Evolutionary conservation across 805 yeast genomes (phyloP), one percentile per base, ranked within the genome.

Genomic region (Kazachstania taianensis): DNA sequence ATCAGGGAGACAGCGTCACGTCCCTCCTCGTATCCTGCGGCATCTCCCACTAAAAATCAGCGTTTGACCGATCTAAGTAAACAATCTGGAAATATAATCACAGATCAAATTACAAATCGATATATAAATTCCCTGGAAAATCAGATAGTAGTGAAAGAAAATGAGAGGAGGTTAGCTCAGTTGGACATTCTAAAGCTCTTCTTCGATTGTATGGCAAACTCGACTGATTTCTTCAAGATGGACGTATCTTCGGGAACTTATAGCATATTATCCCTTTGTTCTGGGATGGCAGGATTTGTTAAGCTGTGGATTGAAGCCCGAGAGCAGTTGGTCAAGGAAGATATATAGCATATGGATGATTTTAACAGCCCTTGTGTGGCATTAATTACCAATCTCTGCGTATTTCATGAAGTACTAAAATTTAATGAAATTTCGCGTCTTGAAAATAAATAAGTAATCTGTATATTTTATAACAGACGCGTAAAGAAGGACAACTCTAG

Each of bases 171-270:
- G 10, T 41, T 63, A 12, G 52, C 65, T 2, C 42, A 61, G 20
- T 41, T 70, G 12, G 75, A 72, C 42, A 29, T 72, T 1, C 41
- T 57, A 2, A 65, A 69, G 44, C 48, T 69, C 9, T 16, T 56
- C 1, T 71, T 68, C 36, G 79, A 73, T 50, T 61, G 69, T 28
- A 46, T 59, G 8, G 73, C 69, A 38, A 74, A 70, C 48, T 49
- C 72, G 1, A 61, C 69, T 2, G 69, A 62, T 38, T 63, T 72
- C 9, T 70, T 70, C 41, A 49, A 62, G 16, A 34, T 67, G 36
- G 63, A 63, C 32, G 41, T 48, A 3, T 57, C 59, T n/a, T 48
- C 46, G 9, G 57, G 55, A 12, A 52, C 59, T 0, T 55, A 57
- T 28, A 51, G 51, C 3, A 28, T 49, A 5, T 35, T 58, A 19